Base-by-base conservation (phyloP, 2,329 filamentous ascomycete species). In the Neurospora sp. region DNA sequence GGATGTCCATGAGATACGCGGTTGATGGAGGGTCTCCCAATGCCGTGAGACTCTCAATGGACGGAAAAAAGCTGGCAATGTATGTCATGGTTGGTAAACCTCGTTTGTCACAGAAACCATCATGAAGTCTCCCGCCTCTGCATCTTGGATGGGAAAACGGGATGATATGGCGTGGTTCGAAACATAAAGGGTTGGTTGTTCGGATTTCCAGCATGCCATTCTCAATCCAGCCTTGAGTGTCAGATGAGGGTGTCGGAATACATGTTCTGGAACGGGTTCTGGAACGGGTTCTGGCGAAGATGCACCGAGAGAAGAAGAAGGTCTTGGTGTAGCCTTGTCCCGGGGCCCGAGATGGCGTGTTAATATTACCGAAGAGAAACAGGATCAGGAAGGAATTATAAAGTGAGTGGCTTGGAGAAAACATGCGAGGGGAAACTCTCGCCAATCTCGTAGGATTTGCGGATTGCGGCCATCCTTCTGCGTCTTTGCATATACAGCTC, bases 401-500 rank as follows among this genome's bases (percentile, higher is more conserved):
- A 15, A 28, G 43, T 28, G 43, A 19, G 43, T 52, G 19, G 52
- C 7, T 62, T 10, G 7, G 15, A n/a, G 15, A 17, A 42, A 62
- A 33, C 0, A 62, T 17, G 15, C 13, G 28, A n/a, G 28, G 23
- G 52, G 3, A 2, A 62, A 62, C 15, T 62, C 52, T 36, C 52
- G 52, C 28, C 28, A 62, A 36, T 33, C 52, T 62, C 28, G 28
- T 62, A 36, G 15, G 8, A 62, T 33, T 62, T 58, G 46, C 46
- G 23, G 46, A 23, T 23, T 52, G 46, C 19, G 13, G 11, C 46
- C 52, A 62, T n/a, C 15, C 52, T 36, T 62, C 52, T 28, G 28
- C 52, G 52, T 62, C 15, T 62, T 36, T 62, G 52, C 52, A 62
- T 62, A 33, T 62, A 33, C 23, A 62, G 15, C 52, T 62, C 28